Evolutionary conservation across 2,329 filamentous ascomycete genomes (phyloP), one percentile per base, ranked within the genome.

Genomic region (Didymellaceae sp.): DNA sequence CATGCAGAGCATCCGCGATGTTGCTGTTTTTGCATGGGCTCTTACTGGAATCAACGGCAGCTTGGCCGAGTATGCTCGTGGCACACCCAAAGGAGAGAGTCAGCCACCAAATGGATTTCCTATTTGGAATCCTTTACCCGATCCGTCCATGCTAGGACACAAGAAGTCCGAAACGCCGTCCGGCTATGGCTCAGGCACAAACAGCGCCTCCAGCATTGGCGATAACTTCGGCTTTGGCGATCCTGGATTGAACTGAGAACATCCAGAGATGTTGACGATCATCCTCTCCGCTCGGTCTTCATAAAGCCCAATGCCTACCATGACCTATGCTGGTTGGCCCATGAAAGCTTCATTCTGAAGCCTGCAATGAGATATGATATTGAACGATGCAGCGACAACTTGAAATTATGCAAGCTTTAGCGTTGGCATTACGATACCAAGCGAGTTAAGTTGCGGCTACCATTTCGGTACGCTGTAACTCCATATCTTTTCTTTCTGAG

Each of bases 11-110:
- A 95, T 95, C 58, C 86, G 88, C 48, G 90, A 94, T 45, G 88
- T 92, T 38, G 90, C 89, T 1, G 88, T 94, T n/a, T 94, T 95
- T 68, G 90, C 90, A 8, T 95, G 90, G 90, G 87, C 86, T 1
- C 75, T 93, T 9, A 84, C 86, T 18, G 89, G 89, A 17, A 92
- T 92, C 76, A 93, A 94, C 68, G 87, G 87, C 11, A 86, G 84
- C 31, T 74, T 93, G 45, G 84, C 86, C 13, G 78, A 82, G 3
- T 88, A 87, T 62, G 78, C 83, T 35, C 78, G 77, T 4, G 88
- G 89, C 2, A 78, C 75, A 21, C 85, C 88, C 1, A 75, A 72
- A 16, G 86, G 83, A n/a, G 84, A 88, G 54, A 80, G 85, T 22
- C 77, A 84, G 52, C 87, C 88, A 1, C 75, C 78, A 1, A 80